These are phyloP conservation scores for Volutella citrinella DNA, from an alignment of 2,329 filamentous ascomycete genomes.

Conservation along the genomic window DNA sequence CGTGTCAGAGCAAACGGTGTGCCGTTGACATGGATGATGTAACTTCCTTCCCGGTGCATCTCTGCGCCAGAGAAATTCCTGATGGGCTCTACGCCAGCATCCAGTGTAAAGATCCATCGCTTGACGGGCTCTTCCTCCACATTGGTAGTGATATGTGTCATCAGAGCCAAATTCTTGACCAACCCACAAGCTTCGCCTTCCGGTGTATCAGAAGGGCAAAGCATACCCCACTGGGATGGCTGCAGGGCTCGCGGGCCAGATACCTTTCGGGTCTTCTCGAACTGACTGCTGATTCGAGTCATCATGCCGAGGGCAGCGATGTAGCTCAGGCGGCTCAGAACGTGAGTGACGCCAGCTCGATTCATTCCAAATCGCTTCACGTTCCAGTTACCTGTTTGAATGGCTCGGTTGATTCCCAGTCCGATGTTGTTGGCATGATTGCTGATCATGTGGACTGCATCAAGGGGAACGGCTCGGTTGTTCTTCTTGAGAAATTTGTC, in stretches of 20 bases:
- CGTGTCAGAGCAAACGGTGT: slow-evolving; percentile 87
- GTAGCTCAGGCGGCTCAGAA: slow-evolving; percentile 91
- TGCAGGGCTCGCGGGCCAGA: slow-evolving; percentile 93
- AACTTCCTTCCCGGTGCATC: slow-evolving; percentile 79
- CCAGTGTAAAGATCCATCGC: slow-evolving; percentile 80
- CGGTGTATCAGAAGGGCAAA: slow-evolving; percentile 94
- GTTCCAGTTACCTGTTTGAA: slow-evolving; percentile 97
- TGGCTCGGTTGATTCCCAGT: slow-evolving; percentile 89
- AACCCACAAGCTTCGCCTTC: slow-evolving; percentile 98
- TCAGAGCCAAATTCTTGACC: slow-evolving; percentile 95
- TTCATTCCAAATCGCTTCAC: slow-evolving; percentile 99
- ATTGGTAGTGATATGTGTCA: slow-evolving; percentile 98
- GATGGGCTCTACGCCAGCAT: slow-evolving; percentile 77
- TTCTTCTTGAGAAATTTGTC: slow-evolving; percentile 96
- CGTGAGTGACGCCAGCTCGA: slow-evolving; percentile 91
- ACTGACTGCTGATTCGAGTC: slow-evolving; percentile 97
- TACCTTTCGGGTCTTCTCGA: slow-evolving; percentile 97
- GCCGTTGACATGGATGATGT: slow-evolving; percentile 92
- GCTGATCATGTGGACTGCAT: slow-evolving; percentile 80
- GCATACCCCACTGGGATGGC: slow-evolving; percentile 96
- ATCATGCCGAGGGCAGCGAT: slow-evolving; percentile 98
- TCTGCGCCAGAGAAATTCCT: slow-evolving; percentile 72
- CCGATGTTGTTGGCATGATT: slow-evolving; percentile 87
- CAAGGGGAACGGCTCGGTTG: slow-evolving; percentile 82
- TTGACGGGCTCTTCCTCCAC: slow-evolving; percentile 89